These are phyloP conservation scores for Trametes maxima DNA, from an alignment of 768 basidiomycete genomes.

Conservation along the genomic window DNA sequence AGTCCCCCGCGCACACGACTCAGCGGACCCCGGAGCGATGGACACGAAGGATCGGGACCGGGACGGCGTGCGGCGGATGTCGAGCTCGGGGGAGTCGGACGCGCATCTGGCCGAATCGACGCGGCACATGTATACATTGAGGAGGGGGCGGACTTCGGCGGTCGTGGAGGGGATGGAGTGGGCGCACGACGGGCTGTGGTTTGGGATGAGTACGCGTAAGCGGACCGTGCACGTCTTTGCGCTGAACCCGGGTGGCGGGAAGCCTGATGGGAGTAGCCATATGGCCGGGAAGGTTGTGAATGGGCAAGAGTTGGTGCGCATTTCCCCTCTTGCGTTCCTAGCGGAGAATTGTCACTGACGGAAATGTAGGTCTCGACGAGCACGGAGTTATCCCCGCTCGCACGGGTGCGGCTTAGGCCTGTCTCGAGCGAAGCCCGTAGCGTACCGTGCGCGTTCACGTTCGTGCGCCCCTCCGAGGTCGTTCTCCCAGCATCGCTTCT, in stretches of 20 bases:
- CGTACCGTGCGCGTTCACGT: constrained; percentile 55
- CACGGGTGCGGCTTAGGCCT: constrained; percentile 46
- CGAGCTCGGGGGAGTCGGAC: neutral
- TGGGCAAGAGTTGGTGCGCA: constrained; percentile 47
- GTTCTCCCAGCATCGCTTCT: constrained; percentile 45
- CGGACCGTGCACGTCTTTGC: constrained; percentile 74
- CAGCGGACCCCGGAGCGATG: neutral
- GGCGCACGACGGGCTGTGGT: constrained; percentile 65
- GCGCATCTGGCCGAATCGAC: constrained; percentile 30
- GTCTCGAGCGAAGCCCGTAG: constrained; percentile 32
- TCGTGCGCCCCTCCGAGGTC: constrained; percentile 43
- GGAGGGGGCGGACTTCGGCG: constrained; percentile 71
- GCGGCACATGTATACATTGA: constrained; percentile 67
- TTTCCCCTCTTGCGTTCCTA: neutral
- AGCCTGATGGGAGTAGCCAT: constrained; percentile 63
- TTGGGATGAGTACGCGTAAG: constrained; percentile 66
- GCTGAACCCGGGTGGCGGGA: constrained; percentile 75
- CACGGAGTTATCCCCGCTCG: constrained; percentile 57
- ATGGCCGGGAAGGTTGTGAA: constrained; percentile 61
- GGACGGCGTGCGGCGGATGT: neutral
- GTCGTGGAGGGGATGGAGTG: constrained; percentile 58
- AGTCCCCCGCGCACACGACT: neutral
- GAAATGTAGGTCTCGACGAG: constrained; percentile 48
- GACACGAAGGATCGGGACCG: too few relatives aligned
- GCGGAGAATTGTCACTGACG: neutral